phyloP scores from a whole-genome alignment of 371 early-diverging fungal genomes.

The Mucor irregularis region DNA sequence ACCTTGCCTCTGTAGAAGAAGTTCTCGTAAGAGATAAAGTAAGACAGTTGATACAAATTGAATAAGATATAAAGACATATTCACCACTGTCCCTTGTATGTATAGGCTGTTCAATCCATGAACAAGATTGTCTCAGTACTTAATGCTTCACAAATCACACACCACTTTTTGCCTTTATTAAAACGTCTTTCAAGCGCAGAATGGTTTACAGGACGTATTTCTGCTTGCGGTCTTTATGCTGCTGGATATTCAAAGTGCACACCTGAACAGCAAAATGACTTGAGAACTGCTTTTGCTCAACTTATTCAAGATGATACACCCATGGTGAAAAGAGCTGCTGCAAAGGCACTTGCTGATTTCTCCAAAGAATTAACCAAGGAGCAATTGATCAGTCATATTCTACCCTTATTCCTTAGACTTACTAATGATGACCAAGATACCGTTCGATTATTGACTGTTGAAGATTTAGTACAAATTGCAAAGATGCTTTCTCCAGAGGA shows the following conservation, averaged over 20 bases:
- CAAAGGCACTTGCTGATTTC: constrained; percentile 72
- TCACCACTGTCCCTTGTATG: not conserved
- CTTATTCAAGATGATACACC: constrained; percentile 97
- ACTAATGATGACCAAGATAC: constrained; percentile 95
- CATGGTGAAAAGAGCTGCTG: constrained; percentile 96
- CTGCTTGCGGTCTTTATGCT: constrained; percentile 92
- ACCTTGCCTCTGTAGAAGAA: constrained; percentile 95
- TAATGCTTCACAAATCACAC: constrained; percentile 79
- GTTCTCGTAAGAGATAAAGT: constrained; percentile 96
- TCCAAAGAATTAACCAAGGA: constrained; percentile 62
- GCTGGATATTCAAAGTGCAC: constrained; percentile 74
- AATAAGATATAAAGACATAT: not conserved
- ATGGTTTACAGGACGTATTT: constrained; percentile 97
- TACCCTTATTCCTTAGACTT: constrained; percentile 77
- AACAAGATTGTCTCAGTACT: constrained; percentile 77
- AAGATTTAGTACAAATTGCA: constrained; percentile 88
- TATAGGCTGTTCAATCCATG: constrained; percentile 91
- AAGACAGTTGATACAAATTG: not conserved
- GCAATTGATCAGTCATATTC: constrained; percentile 64
- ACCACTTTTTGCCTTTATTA: constrained; percentile 86
- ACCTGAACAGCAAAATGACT: constrained; percentile 77
- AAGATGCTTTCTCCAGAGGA: constrained; percentile 79
- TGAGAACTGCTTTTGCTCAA: constrained; percentile 75
- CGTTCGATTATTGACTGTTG: constrained; percentile 93
- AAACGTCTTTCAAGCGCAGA: constrained; percentile 91